Percentiles rank a stretch among this genome's conserved stretches.
phyloP scores from a whole-genome alignment of 345 rosid genomes.

The Populus nigra region DNA sequence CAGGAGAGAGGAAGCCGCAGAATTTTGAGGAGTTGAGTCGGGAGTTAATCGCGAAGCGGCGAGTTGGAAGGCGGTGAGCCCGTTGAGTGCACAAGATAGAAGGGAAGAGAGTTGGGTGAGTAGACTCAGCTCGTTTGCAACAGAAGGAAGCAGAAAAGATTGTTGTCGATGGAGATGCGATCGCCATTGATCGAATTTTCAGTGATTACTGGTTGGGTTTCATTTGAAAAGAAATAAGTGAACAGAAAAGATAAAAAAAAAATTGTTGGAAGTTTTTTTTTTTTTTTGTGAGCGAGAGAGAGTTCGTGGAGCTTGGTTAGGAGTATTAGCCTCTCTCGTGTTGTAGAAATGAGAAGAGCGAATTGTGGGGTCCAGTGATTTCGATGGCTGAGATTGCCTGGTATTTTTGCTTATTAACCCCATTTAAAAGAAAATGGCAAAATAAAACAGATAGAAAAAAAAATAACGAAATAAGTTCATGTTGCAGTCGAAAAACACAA shows the following conservation, averaged over 20 bases:
- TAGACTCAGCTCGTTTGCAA: slow-evolving; percentile 21
- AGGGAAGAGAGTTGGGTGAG: slow-evolving; percentile 21
- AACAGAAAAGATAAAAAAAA: neutral
- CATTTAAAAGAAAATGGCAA: no score
- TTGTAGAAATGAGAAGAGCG: no score
- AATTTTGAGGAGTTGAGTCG: slow-evolving; percentile 33
- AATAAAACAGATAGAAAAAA: no score
- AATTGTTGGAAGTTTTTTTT: neutral
- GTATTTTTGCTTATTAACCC: no score
- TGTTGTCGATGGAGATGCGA: slow-evolving; percentile 32
- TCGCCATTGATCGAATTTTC: slow-evolving; percentile 24
- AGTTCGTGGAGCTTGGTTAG: neutral
- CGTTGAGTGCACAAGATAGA: slow-evolving; percentile 9
- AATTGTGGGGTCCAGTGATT: neutral
- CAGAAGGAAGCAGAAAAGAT: slow-evolving; percentile 33
- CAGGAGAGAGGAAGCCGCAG: slow-evolving; percentile 34
- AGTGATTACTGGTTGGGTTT: neutral
- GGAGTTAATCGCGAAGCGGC: slow-evolving; percentile 17
- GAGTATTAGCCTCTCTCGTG: neutral
- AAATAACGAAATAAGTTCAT: no score
- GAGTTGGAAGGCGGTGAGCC: neutral
- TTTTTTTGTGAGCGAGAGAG: neutral
- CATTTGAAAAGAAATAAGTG: neutral
- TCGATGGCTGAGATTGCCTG: neutral
- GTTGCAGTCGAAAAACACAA: no score